Percentiles rank a stretch among this genome's conserved stretches.
Evolutionary conservation across 257 asterid species (phyloP).

Genomic region (Ajuga chamaepitys): DNA sequence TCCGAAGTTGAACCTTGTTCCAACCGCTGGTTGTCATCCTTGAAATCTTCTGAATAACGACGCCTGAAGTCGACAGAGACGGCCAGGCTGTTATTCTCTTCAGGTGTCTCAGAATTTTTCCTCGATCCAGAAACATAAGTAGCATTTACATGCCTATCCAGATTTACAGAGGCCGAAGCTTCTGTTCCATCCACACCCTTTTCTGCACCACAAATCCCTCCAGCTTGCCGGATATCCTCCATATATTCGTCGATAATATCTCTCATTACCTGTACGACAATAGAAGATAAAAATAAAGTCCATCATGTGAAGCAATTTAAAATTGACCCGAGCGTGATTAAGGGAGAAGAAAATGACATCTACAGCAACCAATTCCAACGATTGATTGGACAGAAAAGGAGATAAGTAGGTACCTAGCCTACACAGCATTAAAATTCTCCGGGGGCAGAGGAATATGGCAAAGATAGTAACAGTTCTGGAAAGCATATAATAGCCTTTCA

Average conservation of each 20-base stretch:
- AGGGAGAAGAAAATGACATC: background rate
- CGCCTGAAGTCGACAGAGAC: constrained; percentile 26
- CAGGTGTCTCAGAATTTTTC: constrained; percentile 22
- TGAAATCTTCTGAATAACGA: constrained; percentile 18
- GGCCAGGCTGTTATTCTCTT: constrained; percentile 16
- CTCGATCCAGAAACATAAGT: constrained; percentile 20
- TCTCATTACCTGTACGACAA: constrained; percentile 52
- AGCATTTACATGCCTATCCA: constrained; percentile 19
- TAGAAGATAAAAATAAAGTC: constrained; percentile 7
- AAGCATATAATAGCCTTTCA: background rate
- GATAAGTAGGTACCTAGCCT: background rate
- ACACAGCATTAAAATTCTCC: background rate
- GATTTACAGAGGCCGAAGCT: constrained; percentile 27
- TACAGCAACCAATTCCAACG: background rate
- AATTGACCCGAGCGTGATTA: background rate
- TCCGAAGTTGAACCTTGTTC: constrained; percentile 28
- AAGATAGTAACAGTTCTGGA: too few species aligned
- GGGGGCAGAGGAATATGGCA: too few species aligned
- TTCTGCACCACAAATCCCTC: constrained; percentile 29
- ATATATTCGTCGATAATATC: constrained; percentile 76
- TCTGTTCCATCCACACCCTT: constrained; percentile 31
- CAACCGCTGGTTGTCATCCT: constrained; percentile 20
- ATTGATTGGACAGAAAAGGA: background rate
- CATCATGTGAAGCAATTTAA: background rate
- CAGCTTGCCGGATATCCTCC: constrained; percentile 68